phyloP scores from a whole-genome alignment of 257 asterid genomes.

The Gentiana macrophylla region DNA sequence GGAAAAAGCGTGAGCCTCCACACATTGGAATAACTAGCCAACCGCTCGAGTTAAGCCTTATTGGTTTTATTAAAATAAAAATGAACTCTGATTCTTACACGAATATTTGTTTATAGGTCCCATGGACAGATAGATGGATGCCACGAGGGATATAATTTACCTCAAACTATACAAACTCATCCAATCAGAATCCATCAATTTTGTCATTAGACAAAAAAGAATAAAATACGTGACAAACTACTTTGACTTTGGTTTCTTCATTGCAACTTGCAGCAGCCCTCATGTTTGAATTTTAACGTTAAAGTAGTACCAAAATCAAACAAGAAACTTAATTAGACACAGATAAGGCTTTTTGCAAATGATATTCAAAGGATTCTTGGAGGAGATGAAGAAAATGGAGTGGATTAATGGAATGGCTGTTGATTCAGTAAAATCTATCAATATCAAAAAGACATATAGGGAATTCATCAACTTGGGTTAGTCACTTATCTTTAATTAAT shows the following conservation, averaged over 20 bases:
- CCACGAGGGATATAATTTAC: conserved; percentile 13
- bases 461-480: conserved; percentile 47
- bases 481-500: conserved; percentile 8
- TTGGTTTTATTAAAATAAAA: too few relatives aligned
- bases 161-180: conserved; percentile 9
- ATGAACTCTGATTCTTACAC: too few relatives aligned
- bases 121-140: background rate
- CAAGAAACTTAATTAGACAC: background rate
- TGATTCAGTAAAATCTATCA: conserved; percentile 35
- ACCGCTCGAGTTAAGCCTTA: too few relatives aligned
- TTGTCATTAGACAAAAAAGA: conserved; percentile 16
- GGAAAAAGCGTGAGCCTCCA: too few relatives aligned
- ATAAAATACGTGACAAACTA: background rate
- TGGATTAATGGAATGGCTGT: conserved; percentile 25
- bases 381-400: conserved; percentile 25
- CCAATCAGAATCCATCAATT: conserved; percentile 31
- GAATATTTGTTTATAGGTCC: too few relatives aligned
- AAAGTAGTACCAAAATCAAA: background rate
- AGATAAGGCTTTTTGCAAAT: too few relatives aligned
- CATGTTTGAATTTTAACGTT: too few relatives aligned
- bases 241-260: background rate
- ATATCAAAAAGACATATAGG: conserved; percentile 42
- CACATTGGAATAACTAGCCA: too few relatives aligned
- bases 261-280: too few relatives aligned
- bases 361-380: background rate